Evolutionary conservation across 2,329 filamentous ascomycete species (phyloP), one percentile per base, ranked within the genome.

Genomic region (Fusarium globosum): DNA sequence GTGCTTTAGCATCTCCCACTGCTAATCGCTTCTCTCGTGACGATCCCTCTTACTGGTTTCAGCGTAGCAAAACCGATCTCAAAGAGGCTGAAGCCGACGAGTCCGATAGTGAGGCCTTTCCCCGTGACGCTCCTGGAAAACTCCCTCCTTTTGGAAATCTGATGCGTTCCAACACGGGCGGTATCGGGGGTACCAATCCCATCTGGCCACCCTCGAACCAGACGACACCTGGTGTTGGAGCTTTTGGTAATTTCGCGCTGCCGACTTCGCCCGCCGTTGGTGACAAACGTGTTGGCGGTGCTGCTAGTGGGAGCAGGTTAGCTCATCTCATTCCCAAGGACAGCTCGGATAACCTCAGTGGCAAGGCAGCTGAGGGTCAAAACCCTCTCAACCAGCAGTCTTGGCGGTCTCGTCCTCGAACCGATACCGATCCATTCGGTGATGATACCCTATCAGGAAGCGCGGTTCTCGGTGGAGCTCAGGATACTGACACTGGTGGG

Each of bases 171-270:
- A 90, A 88, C 72, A 90, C 88, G 36, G 82, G 84, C 12, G 85
- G 86, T n/a, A 83, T 81, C 36, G 77, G 84, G 4, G 83, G 80
- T 8, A 85, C 88, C 71, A 85, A 84, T 28, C 77, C 80, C 20
- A 87, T 83, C 14, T 85, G 83, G 83, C 80, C 82, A 26, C 76
- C 82, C 8, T 81, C 89, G 20, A 87, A 89, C 28, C 89, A 89
- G 61, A 86, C 86, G 56, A 88, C 91, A 48, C 88, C 90, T 18
- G 90, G 93, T 76, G 88, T 91, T 12, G 95, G 96, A 39, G 92
- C 92, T 28, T 99, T 99, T 82, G 96, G 96, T 16, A 96, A 91
- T 78, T 98, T 98, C 81, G 92, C 93, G n/a, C 82, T 97, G 59
- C 83, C 84, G 53, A 82, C 84, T 57, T 82, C 88, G 39, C 85